Percentiles rank a stretch among this genome's conserved stretches.
phyloP scores from a whole-genome alignment of 257 asterid genomes.

The Gynochthodes officinalis region DNA sequence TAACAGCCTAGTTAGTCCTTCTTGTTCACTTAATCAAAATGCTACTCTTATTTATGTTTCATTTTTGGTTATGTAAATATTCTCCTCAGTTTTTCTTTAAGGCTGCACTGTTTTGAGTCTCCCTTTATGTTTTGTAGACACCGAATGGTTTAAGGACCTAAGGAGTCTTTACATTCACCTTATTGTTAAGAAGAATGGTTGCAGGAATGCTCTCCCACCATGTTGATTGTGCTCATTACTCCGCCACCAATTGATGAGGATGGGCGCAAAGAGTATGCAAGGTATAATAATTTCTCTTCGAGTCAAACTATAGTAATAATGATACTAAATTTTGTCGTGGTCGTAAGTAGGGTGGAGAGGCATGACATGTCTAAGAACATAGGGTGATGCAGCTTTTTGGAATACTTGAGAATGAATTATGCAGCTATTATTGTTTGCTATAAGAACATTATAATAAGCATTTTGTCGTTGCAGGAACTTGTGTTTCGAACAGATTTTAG shows the following conservation, averaged over 20 bases:
- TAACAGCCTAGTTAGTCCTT: neutral
- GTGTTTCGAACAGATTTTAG: neutral
- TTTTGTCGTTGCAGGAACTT: neutral
- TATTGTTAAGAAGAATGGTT: slow-evolving; percentile 19
- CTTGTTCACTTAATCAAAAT: neutral
- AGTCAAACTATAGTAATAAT: neutral
- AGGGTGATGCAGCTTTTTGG: neutral
- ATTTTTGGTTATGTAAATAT: neutral
- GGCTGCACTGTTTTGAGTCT: neutral
- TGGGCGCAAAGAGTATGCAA: slow-evolving; percentile 72
- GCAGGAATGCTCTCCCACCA: slow-evolving; percentile 56
- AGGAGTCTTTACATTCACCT: neutral
- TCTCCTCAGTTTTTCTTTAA: too few relatives aligned
- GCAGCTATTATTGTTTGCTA: neutral
- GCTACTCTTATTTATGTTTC: neutral
- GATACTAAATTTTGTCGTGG: neutral
- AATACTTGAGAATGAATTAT: neutral
- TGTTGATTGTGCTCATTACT: slow-evolving; percentile 69
- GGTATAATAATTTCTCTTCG: slow-evolving; percentile 34
- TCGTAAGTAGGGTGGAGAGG: neutral
- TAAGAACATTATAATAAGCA: neutral
- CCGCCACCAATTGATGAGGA: slow-evolving; percentile 83
- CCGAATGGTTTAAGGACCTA: neutral
- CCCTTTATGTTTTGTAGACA: neutral
- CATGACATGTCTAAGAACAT: neutral